Base-by-base conservation (phyloP, 257 asterid genomes). In the Forsythia suspensa region DNA sequence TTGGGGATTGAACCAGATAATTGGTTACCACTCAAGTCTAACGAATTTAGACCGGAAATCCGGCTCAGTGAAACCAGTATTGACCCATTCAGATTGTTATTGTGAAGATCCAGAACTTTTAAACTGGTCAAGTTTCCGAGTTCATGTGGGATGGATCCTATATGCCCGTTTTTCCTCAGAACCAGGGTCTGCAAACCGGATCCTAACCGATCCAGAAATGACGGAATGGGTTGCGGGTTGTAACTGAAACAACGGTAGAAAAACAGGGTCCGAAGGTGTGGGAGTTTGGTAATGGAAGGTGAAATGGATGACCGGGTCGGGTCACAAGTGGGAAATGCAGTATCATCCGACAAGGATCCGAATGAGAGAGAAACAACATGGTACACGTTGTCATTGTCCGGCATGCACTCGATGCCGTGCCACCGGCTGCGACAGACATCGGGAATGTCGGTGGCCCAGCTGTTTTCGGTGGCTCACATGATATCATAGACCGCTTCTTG, bases 341-440 rank as follows among this genome's bases (percentile, higher is more conserved):
- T 93, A 74, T 96, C 99, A 20, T 87, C 98, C 0, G 99, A 95
- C 57, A 95, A 63, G 0, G 94, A 88, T 15, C 98, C 98, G 69
- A 93, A 96, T 5, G 98, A 96, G 1, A 93, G 91, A 0, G 97
- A 92, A 0, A 94, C 96, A 0, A 95, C 86, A n/a, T 95, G 99
- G 76, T 88, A 91, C 34, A 88, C 90, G 4, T 92, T 90, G 80
- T 90, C 89, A 61, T 85, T 85, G 63, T 95, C 98, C 0, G 94
- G 98, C 92, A 93, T 86, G 82, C 97, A 95, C 84, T 93, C 98
- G 2, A 91, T 95, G 34, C 99, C 99, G 16, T 95, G 98, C 99
- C 98, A 93, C 41, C 98, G 84, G 18, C 97, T 95, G 0, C 92
- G 94, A 34, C 99, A 95, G 71, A 95, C 94, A 34, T 95, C 97